A percentile compares a stretch with the other conserved stretches of the same genome.
Evolutionary conservation across 2,329 filamentous ascomycete species (phyloP).

Genomic region (Clonostachys rhizophaga): DNA sequence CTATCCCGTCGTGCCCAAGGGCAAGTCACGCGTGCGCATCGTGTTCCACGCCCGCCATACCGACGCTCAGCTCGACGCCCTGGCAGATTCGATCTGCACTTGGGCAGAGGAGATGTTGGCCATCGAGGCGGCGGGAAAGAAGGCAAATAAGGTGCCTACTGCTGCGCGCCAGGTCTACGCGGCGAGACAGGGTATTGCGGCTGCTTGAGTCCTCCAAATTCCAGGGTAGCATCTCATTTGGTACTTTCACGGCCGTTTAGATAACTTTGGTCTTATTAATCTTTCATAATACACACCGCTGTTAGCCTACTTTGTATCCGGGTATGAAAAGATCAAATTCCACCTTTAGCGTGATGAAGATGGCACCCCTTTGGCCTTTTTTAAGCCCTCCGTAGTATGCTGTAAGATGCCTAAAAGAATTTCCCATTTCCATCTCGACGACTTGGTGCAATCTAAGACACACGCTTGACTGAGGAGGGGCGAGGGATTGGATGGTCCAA

Average conservation of each 20-base stretch:
- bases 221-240: not conserved
- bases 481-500: not conserved
- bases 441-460: not conserved
- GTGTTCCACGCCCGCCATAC: slow-evolving; percentile 35
- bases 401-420: too few species aligned
- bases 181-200: not conserved
- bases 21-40: slow-evolving; percentile 28
- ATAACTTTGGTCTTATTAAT: not conserved
- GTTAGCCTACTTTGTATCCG: not conserved
- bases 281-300: not conserved
- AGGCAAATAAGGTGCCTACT: not conserved
- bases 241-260: not conserved
- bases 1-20: slow-evolving; percentile 30
- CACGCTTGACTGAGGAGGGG: not conserved
- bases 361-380: too few species aligned
- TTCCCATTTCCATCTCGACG: not conserved
- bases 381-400: too few species aligned
- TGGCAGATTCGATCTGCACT: not conserved
- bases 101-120: not conserved
- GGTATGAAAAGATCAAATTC: not conserved
- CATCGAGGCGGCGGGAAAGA: not conserved
- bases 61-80: slow-evolving; percentile 19
- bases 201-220: not conserved
- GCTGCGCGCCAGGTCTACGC: slow-evolving; percentile 1
- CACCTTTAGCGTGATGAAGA: too few species aligned